Conservation (phyloP, 176 grass and related monocot species). For the Zizania latifolia region DNA sequence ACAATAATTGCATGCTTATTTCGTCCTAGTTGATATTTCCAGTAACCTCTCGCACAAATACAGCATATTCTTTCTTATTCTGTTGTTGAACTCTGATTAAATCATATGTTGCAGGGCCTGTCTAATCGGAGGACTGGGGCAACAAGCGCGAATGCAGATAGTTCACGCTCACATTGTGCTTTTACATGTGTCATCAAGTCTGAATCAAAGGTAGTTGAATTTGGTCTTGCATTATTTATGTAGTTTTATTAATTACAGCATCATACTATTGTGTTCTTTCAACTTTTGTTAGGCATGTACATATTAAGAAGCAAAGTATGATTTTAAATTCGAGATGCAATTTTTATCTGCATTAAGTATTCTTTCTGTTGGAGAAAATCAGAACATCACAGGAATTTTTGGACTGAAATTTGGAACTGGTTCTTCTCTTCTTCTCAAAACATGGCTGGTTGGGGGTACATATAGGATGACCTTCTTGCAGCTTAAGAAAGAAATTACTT, state of each 20-base stretch:
- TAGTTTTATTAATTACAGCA: not conserved
- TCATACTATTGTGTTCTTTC: not conserved
- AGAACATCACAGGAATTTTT: no score
- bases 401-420: no score
- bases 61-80: not conserved
- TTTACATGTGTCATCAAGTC: slow-evolving; percentile 93
- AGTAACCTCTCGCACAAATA: not conserved
- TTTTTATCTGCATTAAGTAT: not conserved
- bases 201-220: slow-evolving; percentile 63
- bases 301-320: not conserved
- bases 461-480: no score
- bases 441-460: no score
- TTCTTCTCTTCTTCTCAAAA: no score
- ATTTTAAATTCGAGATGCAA: not conserved
- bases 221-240: not conserved
- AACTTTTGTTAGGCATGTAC: not conserved
- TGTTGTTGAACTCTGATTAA: not conserved
- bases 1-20: not conserved
- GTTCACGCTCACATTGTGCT: slow-evolving; percentile 94
- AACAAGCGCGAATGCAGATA: slow-evolving; percentile 86
- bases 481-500: no score
- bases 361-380: no score
- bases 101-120: slow-evolving; percentile 55
- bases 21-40: not conserved
- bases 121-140: slow-evolving; percentile 77